A percentile compares a stretch with the other conserved stretches of the same genome.
These are phyloP conservation scores for Paraglomus brasilianum DNA, from an alignment of 192 early-diverging fungal genomes.

Conservation along the genomic window DNA sequence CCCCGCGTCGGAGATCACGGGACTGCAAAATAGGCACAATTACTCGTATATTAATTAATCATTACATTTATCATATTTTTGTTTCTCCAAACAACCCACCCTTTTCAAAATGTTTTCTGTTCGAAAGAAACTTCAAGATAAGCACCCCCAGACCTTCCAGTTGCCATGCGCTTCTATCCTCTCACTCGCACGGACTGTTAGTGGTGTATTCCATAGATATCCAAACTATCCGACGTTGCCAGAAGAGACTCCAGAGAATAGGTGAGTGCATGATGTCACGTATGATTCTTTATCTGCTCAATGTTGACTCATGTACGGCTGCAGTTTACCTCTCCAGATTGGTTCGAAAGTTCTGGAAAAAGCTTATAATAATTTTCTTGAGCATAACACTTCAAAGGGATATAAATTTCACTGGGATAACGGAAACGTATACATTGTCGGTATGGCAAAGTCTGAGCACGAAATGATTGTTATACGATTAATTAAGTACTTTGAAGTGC, in stretches of 20 bases:
- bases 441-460: too few species aligned
- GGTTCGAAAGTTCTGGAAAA: not conserved
- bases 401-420: slow-evolving; percentile 5
- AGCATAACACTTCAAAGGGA: not conserved
- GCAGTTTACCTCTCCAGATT: slow-evolving; percentile 16
- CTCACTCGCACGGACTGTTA: too few species aligned
- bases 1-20: too few species aligned
- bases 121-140: too few species aligned
- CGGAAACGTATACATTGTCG: not conserved
- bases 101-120: too few species aligned
- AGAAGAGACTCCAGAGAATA: not conserved
- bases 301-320: not conserved
- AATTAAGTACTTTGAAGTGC: not conserved
- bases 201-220: slow-evolving; percentile 1
- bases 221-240: slow-evolving; percentile 7
- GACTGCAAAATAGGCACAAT: too few species aligned
- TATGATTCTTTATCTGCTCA: not conserved
- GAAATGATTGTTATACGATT: too few species aligned
- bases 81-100: too few species aligned
- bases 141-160: too few species aligned
- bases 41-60: too few species aligned
- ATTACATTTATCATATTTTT: too few species aligned
- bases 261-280: not conserved
- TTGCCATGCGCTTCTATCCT: too few species aligned
- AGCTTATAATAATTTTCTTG: slow-evolving; percentile 7